Conservation (phyloP, 2,329 filamentous ascomycete genomes). For the Sordariomycetes sp. region DNA sequence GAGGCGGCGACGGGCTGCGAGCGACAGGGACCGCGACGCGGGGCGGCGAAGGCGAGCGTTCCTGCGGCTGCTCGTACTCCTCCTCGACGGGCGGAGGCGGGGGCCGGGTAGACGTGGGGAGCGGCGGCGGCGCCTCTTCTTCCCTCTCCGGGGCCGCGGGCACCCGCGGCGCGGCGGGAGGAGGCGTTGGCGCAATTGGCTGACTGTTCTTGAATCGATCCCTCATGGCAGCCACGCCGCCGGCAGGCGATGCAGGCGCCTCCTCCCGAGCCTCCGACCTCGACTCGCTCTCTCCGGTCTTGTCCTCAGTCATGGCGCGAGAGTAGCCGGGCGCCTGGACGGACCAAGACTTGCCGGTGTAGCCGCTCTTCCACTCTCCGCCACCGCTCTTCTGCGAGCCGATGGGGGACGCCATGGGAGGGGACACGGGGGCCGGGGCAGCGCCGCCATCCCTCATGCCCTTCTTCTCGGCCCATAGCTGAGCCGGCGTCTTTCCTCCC, state of each 20-base stretch:
- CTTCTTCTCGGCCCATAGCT: constrained; percentile 97
- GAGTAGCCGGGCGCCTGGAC: constrained; percentile 62
- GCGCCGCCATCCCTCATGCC: constrained; percentile 54
- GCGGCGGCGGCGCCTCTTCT: constrained; percentile 26
- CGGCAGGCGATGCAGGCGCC: constrained; percentile 31
- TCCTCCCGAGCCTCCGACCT: constrained; percentile 15
- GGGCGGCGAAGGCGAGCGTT: constrained; percentile 59
- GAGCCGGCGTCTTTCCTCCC: constrained; percentile 90
- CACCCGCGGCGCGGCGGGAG: constrained; percentile 29
- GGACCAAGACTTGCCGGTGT: constrained; percentile 79
- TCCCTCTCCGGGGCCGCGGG: constrained; percentile 4
- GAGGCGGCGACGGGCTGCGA: constrained; percentile 27
- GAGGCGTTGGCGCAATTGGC: constrained; percentile 40
- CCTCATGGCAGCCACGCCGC: constrained; percentile 59
- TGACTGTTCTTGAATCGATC: constrained; percentile 73
- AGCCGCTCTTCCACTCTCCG: constrained; percentile 77
- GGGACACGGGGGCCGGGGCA: constrained; percentile 22
- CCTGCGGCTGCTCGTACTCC: constrained; percentile 41
- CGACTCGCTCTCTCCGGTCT: constrained; percentile 37
- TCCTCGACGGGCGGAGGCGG: constrained; percentile 43
- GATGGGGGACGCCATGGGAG: constrained; percentile 37
- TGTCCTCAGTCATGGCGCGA: constrained; percentile 47
- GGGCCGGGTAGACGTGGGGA: constrained; percentile 53
- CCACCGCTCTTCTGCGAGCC: constrained; percentile 55
- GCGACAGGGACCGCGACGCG: constrained; percentile 77